These are phyloP conservation scores for Nothophoma quercina DNA, from an alignment of 2,329 filamentous ascomycete species.

Conservation along the genomic window DNA sequence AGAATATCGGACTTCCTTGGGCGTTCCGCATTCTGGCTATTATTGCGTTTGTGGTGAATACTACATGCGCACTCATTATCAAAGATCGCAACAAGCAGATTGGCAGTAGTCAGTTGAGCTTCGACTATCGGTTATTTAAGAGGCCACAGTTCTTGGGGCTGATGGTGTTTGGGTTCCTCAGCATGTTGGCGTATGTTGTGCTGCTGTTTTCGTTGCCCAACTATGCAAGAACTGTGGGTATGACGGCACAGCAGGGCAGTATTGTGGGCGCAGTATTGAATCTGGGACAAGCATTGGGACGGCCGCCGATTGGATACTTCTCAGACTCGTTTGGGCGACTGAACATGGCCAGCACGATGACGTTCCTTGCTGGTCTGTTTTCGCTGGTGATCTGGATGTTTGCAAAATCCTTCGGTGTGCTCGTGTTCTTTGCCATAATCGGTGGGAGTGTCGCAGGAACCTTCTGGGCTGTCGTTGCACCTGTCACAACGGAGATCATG, in stretches of 20 bases:
- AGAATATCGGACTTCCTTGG: conserved; percentile 70
- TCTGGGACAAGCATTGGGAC: conserved; percentile 69
- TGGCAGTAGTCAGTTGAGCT: conserved; percentile 65
- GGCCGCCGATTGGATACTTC: conserved; percentile 75
- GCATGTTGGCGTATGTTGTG: conserved; percentile 76
- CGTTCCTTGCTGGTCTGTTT: conserved; percentile 69
- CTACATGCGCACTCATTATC: conserved; percentile 68
- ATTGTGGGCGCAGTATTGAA: conserved; percentile 78
- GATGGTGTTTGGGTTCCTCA: conserved; percentile 73
- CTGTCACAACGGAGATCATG: conserved; percentile 77
- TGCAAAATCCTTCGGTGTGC: conserved; percentile 70
- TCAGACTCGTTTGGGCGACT: conserved; percentile 75
- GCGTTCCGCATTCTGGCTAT: conserved; percentile 72
- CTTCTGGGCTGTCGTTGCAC: conserved; percentile 70
- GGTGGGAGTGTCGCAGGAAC: conserved; percentile 73
- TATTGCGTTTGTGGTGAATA: conserved; percentile 69
- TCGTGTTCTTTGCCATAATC: conserved; percentile 75
- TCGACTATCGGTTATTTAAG: conserved; percentile 63
- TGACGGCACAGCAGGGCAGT: conserved; percentile 71
- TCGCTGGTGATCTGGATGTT: conserved; percentile 77
- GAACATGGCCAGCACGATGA: conserved; percentile 73
- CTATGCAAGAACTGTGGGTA: conserved; percentile 73
- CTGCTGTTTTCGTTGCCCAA: conserved; percentile 79
- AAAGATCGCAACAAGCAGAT: conserved; percentile 76
- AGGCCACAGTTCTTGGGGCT: conserved; percentile 70